Evolutionary conservation across 306 rosid species (phyloP), one percentile per base, ranked within the genome.

Genomic region (Cucurbita ficifolia): DNA sequence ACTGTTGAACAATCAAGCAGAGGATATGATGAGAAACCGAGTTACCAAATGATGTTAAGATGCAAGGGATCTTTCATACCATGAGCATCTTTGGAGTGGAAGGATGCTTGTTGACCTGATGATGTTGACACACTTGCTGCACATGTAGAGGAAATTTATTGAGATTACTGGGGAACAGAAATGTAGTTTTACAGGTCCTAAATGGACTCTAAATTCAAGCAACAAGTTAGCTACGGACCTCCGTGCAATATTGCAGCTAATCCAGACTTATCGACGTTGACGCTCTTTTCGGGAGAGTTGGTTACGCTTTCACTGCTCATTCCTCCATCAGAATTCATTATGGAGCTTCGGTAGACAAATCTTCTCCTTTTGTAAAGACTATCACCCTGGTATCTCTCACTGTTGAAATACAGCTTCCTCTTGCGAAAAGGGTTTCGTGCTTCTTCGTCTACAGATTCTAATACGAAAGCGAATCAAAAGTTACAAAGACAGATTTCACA

Each of bases 281-380:
- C 60, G 64, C 84, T 79, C 78, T 88, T 90, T 77, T 79, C 85
- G 1, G 86, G 89, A 45, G 87, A 87, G 77, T 87, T 80, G 62
- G 94, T 83, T 79, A 89, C 90, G 76, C 96, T 90, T 54, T 87
- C 96, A 78, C 92, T 84, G 77, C 96, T 88, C 84, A 88, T 85
- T 74, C 89, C 94, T 72, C 89, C 94, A 75, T 84, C 84, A 68
- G 87, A 83, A 75, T 83, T 83, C 78, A 88, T 81, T 11, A 82
- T 79, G 21, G 85, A 87, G 83, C 79, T 78, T 73, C 71, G 79
- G 77, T 83, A 85, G 74, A 82, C 71, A 71, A 83, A 71, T 82
- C 86, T 88, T 84, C 86, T 90, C 79, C 82, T 89, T 91, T 88
- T 93, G 70, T 63, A 77, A 43, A 81, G 76, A 45, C 83, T 57